Base-by-base conservation (phyloP, 352 stramenopile genomes). In the Aphanomyces euteiches region DNA sequence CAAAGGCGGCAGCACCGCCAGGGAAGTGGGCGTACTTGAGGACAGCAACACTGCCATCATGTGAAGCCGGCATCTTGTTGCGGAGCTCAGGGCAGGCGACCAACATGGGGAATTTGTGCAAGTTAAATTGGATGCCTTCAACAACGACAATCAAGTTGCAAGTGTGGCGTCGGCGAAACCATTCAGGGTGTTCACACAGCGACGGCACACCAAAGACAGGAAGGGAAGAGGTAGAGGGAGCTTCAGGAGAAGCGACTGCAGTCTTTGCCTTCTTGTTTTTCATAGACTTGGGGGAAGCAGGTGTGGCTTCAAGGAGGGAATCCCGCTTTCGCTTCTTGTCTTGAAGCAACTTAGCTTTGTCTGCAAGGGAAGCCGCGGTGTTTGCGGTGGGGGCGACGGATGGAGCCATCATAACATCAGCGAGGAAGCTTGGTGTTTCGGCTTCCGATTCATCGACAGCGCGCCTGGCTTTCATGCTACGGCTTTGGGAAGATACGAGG, bases 131-230 rank as follows among this genome's bases (percentile, higher is more conserved):
- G 10, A 64, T 78, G 66, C 81, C 81, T 45, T 77, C 81, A 8
- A 88, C 79, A 17, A 83, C 56, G 45, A 91, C 82, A 38, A 90
- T 74, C 13, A 91, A 73, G 74, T 91, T 90, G 79, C 79, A 88
- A 8, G 73, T 66, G 5, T 59, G 48, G 7, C 78, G 74, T 8
- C 81, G 75, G 5, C 73, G 65, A 28, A 68, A 50, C 79, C 82
- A 91, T 61, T 82, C 72, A 39, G 76, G 67, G 75, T 80, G 89
- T 64, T 91, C 82, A 66, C 72, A 81, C 43, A 91, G 75, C 8
- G 83, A 73, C 19, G 63, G 69, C 15, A 50, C 54, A 34, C 57
- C 64, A 13, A 58, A 37, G 19, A 21, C 47, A 5, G 61, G 47
- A 10, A 21, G 34, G 10, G 40, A 64, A 5, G 59, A n/a, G 39